These are phyloP conservation scores for Exophiala viscosa DNA, from an alignment of 2,329 filamentous ascomycete genomes.

Conservation along the genomic window DNA sequence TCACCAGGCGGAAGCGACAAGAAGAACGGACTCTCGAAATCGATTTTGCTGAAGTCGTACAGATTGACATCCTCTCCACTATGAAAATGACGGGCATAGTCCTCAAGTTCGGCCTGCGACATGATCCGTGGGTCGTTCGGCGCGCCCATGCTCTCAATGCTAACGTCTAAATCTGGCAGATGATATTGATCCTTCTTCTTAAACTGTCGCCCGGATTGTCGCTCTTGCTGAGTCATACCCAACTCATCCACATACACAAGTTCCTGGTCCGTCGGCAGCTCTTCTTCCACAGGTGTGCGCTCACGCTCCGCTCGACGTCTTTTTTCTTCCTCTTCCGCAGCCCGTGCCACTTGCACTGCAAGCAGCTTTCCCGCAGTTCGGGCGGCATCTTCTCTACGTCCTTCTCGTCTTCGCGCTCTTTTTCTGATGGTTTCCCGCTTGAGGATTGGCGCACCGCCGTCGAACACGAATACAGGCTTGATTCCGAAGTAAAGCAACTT, in stretches of 20 bases:
- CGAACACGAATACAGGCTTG: constrained; percentile 94
- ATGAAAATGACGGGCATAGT: constrained; percentile 89
- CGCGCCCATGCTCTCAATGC: constrained; percentile 79
- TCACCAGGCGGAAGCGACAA: constrained; percentile 83
- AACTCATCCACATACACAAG: constrained; percentile 90
- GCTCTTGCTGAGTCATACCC: constrained; percentile 73
- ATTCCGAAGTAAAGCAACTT: constrained; percentile 97
- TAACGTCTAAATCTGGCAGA: constrained; percentile 75
- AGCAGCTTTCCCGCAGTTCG: constrained; percentile 87
- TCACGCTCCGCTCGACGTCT: constrained; percentile 53
- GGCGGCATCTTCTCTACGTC: constrained; percentile 85
- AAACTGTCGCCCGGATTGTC: constrained; percentile 67
- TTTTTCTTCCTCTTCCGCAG: constrained; percentile 78
- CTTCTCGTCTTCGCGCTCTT: constrained; percentile 76
- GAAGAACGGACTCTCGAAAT: constrained; percentile 95
- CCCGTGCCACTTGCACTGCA: constrained; percentile 88
- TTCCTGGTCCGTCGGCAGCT: constrained; percentile 62
- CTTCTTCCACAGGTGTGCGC: constrained; percentile 52
- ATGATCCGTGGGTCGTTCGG: constrained; percentile 93
- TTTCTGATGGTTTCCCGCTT: constrained; percentile 86
- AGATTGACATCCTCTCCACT: constrained; percentile 81
- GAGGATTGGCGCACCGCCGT: constrained; percentile 84
- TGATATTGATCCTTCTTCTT: constrained; percentile 93
- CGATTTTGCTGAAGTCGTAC: constrained; percentile 98
- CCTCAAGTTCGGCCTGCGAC: constrained; percentile 89